Conservation (phyloP, 257 asterid species). For the Salvia miltiorrhiza region DNA sequence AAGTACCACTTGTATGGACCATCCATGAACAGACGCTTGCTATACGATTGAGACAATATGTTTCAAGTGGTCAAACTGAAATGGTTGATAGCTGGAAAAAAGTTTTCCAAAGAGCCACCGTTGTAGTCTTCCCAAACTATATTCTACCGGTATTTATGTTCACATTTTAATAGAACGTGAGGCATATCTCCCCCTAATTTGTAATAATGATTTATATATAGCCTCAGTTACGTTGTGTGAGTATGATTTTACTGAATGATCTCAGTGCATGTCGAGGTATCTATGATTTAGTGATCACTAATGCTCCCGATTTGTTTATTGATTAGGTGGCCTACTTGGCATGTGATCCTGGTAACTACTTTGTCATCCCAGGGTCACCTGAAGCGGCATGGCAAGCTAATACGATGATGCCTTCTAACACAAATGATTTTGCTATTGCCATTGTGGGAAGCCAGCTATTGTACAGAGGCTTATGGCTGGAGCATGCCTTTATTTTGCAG, state of each 20-base stretch:
- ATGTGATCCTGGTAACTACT: slow-evolving; percentile 80
- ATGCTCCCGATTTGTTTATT: slow-evolving; percentile 12
- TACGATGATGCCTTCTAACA: slow-evolving; percentile 26
- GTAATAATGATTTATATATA: too few species aligned
- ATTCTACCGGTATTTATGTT: slow-evolving; percentile 62
- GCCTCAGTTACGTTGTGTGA: background rate
- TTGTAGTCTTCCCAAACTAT: slow-evolving; percentile 76
- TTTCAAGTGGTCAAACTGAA: slow-evolving; percentile 46
- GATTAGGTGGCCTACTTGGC: slow-evolving; percentile 65
- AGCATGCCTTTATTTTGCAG: slow-evolving; percentile 75
- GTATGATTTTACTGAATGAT: background rate
- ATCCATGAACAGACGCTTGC: slow-evolving; percentile 75
- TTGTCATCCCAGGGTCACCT: slow-evolving; percentile 78
- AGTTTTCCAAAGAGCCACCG: slow-evolving; percentile 63
- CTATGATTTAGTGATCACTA: background rate
- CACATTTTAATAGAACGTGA: slow-evolving; percentile 5
- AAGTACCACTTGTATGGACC: slow-evolving; percentile 80
- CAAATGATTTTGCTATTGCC: slow-evolving; percentile 47
- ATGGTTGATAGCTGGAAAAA: slow-evolving; percentile 68
- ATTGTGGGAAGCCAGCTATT: slow-evolving; percentile 66
- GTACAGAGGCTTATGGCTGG: slow-evolving; percentile 81
- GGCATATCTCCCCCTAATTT: too few species aligned
- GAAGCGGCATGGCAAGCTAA: slow-evolving; percentile 56
- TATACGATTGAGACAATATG: slow-evolving; percentile 46
- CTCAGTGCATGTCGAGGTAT: background rate